Evolutionary conservation across 768 basidiomycete species (phyloP).

Genomic region (Calocera viscosa): DNA sequence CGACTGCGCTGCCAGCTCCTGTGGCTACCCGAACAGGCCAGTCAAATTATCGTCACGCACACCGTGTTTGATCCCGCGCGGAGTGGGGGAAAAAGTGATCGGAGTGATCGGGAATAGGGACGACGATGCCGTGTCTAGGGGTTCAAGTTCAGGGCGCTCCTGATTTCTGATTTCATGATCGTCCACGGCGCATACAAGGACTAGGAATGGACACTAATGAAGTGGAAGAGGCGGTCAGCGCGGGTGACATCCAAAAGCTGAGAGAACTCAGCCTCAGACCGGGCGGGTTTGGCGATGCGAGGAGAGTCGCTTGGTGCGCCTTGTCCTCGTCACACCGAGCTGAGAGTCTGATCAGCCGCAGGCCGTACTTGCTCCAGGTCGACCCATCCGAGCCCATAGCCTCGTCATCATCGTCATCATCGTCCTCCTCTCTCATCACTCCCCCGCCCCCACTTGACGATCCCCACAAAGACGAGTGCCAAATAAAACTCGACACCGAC

Average conservation of each 20-base stretch:
- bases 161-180: not conserved
- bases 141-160: no score
- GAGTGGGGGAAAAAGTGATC: not conserved
- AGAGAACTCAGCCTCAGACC: slow-evolving; percentile 39
- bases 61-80: not conserved
- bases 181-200: not conserved
- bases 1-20: no score
- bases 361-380: slow-evolving; percentile 31
- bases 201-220: not conserved
- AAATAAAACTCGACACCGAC: slow-evolving; percentile 80
- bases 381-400: not conserved
- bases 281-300: slow-evolving; percentile 51
- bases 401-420: not conserved
- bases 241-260: slow-evolving; percentile 22
- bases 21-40: no score
- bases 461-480: slow-evolving; percentile 65
- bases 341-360: slow-evolving; percentile 20
- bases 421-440: not conserved
- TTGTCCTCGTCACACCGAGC: slow-evolving; percentile 9
- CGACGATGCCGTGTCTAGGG: not conserved
- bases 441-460: slow-evolving; percentile 8
- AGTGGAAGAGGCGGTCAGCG: not conserved
- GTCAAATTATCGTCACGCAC: no score
- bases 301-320: slow-evolving; percentile 45
- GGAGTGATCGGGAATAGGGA: not conserved